Evolutionary conservation across 139 green algal genomes (phyloP).

Genomic region (Chlamydomonas sphaeroides): DNA sequence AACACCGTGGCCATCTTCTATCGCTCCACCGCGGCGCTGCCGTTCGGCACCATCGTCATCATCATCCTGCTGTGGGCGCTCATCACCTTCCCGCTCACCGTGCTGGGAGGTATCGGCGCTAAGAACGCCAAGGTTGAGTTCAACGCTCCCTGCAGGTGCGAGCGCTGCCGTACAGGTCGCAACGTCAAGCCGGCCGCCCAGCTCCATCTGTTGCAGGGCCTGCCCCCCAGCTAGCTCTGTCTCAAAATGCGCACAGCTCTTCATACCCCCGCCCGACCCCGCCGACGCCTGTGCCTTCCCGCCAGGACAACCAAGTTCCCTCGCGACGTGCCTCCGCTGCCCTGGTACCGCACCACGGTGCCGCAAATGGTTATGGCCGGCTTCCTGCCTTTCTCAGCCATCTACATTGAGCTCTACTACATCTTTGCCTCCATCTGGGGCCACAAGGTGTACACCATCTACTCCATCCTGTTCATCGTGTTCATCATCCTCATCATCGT

Average conservation of each 20-base stretch:
- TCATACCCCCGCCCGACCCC: too few relatives aligned
- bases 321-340: constrained; percentile 81
- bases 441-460: constrained; percentile 98
- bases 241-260: too few relatives aligned
- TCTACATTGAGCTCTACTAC: constrained; percentile 99
- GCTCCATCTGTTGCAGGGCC: too few relatives aligned
- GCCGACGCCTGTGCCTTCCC: too few relatives aligned
- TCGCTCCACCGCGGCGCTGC: constrained; percentile 78
- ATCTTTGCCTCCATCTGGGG: constrained; percentile 97
- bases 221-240: too few relatives aligned
- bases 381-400: constrained; percentile 96
- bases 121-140: constrained; percentile 76
- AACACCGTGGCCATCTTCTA: constrained; percentile 86
- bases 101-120: constrained; percentile 86
- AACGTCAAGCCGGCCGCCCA: too few relatives aligned
- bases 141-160: constrained; percentile 72
- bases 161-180: too few relatives aligned
- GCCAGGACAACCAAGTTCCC: constrained; percentile 92
- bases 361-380: constrained; percentile 95
- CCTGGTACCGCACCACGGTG: constrained; percentile 88
- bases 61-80: constrained; percentile 89
- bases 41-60: constrained; percentile 87
- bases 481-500: constrained; percentile 94
- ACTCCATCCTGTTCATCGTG: constrained; percentile 94
- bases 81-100: constrained; percentile 92